These are phyloP conservation scores for Aspergillus piperis DNA, from an alignment of 2,329 filamentous ascomycete species.

Conservation along the genomic window DNA sequence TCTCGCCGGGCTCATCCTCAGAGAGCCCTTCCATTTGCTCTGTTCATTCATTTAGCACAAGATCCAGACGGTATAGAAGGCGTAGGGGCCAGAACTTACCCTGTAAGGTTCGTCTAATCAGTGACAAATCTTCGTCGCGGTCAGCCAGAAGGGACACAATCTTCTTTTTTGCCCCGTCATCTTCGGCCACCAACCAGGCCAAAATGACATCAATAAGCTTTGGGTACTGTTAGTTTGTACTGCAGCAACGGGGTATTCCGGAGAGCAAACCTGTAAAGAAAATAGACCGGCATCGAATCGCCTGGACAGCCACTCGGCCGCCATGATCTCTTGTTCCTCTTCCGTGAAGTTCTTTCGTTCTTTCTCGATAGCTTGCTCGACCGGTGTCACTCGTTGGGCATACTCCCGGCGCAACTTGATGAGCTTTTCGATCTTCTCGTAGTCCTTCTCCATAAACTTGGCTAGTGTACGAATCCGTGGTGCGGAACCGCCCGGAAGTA, in stretches of 20 bases:
- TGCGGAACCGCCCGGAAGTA: slow-evolving; percentile 74
- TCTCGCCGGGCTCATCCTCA: slow-evolving; percentile 56
- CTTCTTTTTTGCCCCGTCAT: slow-evolving; percentile 69
- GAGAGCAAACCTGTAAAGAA: slow-evolving; percentile 63
- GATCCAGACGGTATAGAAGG: neutral
- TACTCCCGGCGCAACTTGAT: slow-evolving; percentile 72
- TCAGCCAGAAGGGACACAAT: slow-evolving; percentile 67
- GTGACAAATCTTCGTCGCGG: slow-evolving; percentile 64
- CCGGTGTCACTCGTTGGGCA: slow-evolving; percentile 59
- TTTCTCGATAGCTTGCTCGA: slow-evolving; percentile 63
- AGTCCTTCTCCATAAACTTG: slow-evolving; percentile 95
- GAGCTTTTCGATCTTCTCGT: slow-evolving; percentile 76
- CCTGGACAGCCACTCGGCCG: slow-evolving; percentile 71
- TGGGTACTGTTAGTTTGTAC: slow-evolving; percentile 4
- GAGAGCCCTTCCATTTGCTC: slow-evolving; percentile 65
- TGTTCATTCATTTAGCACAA: slow-evolving; percentile 20
- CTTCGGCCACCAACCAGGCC: slow-evolving; percentile 90
- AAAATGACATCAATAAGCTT: slow-evolving; percentile 76
- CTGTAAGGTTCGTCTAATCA: slow-evolving; percentile 68
- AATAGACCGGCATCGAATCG: slow-evolving; percentile 83
- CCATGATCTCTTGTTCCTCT: slow-evolving; percentile 63
- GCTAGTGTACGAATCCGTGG: slow-evolving; percentile 80
- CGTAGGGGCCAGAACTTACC: slow-evolving; percentile 43
- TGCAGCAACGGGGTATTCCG: neutral
- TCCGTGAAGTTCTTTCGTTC: slow-evolving; percentile 58